phyloP scores from a whole-genome alignment of 371 early-diverging fungal species.

The Mortierella sp. region DNA sequence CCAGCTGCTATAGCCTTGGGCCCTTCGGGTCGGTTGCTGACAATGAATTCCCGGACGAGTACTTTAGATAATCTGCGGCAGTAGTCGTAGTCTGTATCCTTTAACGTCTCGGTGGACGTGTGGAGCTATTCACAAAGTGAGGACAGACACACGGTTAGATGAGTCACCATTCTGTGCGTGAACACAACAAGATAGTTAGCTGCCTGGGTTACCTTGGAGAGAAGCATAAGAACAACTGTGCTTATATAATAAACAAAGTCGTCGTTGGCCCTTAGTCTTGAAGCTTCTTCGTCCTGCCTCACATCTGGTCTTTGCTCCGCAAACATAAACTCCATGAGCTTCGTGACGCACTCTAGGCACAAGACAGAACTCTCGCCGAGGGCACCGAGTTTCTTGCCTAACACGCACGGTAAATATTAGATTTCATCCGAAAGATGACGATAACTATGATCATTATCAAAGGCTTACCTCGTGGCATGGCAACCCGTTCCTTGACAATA shows the following conservation, averaged over 20 bases:
- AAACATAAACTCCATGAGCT: conserved; percentile 37
- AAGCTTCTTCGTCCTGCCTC: conserved; percentile 17
- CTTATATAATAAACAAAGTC: conserved; percentile 48
- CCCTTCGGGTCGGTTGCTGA: conserved; percentile 32
- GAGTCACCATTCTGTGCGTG: too few species aligned
- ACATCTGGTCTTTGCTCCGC: conserved; percentile 7
- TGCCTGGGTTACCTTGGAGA: conserved; percentile 24
- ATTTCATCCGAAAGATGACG: neutral
- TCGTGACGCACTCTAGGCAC: conserved; percentile 39
- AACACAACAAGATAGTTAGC: too few species aligned
- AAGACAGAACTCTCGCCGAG: conserved; percentile 40
- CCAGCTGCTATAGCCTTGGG: conserved; percentile 50
- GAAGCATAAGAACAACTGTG: conserved; percentile 21
- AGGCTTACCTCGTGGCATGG: conserved; percentile 31
- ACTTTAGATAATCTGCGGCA: conserved; percentile 44
- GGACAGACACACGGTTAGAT: neutral
- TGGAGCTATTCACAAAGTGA: conserved; percentile 15
- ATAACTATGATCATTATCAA: neutral
- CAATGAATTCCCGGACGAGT: conserved; percentile 42
- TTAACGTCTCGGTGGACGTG: conserved; percentile 17
- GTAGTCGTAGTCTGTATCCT: conserved; percentile 41
- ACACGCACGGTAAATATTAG: neutral
- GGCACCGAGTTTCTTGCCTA: conserved; percentile 41
- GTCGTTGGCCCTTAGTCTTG: conserved; percentile 27
- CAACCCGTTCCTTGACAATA: conserved; percentile 44